Base-by-base conservation (phyloP, 2,329 filamentous ascomycete species). In the Zasmidium citrigriseum region DNA sequence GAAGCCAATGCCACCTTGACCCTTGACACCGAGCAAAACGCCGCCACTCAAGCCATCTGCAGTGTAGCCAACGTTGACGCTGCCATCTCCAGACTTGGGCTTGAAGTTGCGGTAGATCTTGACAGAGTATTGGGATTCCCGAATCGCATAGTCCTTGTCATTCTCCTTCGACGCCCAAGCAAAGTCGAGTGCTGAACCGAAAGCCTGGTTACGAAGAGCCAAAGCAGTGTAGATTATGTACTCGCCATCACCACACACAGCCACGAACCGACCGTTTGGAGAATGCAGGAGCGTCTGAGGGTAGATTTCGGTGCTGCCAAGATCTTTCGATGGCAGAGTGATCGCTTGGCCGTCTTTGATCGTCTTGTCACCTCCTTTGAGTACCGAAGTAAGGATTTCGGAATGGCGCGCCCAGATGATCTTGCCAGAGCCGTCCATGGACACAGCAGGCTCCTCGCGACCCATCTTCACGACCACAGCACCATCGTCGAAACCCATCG, bases 161-260 rank as follows among this genome's bases (percentile, higher is more conserved):
- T 97, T 96, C 58, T 97, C 93, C 77, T 96, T 97, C 46, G 90
- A 91, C 0, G 89, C 93, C 95, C 95, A 99, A 11, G 90, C 93
- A 74, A 99, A 99, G 77, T 99, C 95, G 53, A 98, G 80, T 5
- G 93, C 95, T 44, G 91, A 93, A 21, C 95, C 95, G 70, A 99
- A 99, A 2, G 92, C 92, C 80, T 98, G 97, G 78, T 99, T 98
- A 73, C 95, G 88, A 85, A 96, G 96, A 2, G 93, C 93, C 58
- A 98, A 83, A 56, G 95, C 93, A 24, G 95, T 98, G 80, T 98
- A 98, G 70, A 98, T 96, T 74, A 98, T 98, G 78, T 97, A 99
- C 77, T 99, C 95, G 62, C 95, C 95, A 73, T 99, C 95, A 65
- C 95, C 95, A 66, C 93, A 98, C 2, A 93, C 88, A 18, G 89